Conservation (phyloP, 768 basidiomycete species). For the Termitomyces sp. region DNA sequence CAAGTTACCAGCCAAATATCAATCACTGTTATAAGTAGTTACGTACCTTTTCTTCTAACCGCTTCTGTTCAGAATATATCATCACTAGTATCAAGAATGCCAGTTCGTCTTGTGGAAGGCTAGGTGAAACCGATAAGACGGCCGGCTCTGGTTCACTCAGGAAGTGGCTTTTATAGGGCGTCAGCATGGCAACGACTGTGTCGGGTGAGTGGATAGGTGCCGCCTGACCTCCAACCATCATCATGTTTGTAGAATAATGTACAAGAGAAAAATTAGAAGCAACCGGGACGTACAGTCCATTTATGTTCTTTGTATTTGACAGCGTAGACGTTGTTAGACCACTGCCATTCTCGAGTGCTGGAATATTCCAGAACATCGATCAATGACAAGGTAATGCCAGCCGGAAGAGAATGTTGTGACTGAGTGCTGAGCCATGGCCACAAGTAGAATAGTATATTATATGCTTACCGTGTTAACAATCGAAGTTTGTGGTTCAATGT, state of each 20-base stretch:
- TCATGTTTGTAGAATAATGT: not conserved
- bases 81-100: not conserved
- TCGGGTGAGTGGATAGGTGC: not conserved
- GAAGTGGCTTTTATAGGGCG: not conserved
- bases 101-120: not conserved
- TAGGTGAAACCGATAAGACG: not conserved
- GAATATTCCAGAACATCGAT: too few species aligned
- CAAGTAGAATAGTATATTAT: too few species aligned
- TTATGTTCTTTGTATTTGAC: not conserved
- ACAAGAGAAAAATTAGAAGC: too few species aligned
- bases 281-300: not conserved
- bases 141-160: not conserved
- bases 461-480: not conserved
- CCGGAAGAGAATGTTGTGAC: not conserved
- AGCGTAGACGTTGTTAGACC: not conserved
- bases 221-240: not conserved
- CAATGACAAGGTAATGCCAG: too few species aligned
- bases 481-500: not conserved
- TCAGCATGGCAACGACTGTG: not conserved
- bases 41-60: not conserved
- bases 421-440: too few species aligned
- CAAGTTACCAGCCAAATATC: too few species aligned
- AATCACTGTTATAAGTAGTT: too few species aligned
- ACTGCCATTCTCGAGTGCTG: not conserved
- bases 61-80: not conserved